Conservation (phyloP, 73 alveolate species). For the Halteria grandinella region DNA sequence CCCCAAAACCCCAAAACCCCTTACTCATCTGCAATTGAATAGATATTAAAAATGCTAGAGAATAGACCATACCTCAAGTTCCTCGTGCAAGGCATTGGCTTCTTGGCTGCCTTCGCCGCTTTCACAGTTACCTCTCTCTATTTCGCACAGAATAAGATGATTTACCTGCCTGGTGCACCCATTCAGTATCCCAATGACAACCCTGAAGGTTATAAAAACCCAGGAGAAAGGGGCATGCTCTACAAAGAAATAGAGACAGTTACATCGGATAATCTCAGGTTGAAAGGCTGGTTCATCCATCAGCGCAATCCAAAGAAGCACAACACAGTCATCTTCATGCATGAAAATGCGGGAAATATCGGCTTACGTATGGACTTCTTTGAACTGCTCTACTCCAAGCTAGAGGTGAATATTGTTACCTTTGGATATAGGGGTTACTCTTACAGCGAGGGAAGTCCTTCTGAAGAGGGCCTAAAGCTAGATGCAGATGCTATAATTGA, state of each 20-base stretch:
- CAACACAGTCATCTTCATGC: conserved; percentile 86
- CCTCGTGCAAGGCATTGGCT: too few species aligned
- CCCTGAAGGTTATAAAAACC: conserved; percentile 70
- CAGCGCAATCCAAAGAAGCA: conserved; percentile 2
- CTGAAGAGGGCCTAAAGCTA: conserved; percentile 74
- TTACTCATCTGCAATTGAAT: too few species aligned
- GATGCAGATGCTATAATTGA: conserved; percentile 70
- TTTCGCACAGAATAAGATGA: neutral
- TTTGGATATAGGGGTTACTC: conserved; percentile 88
- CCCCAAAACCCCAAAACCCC: too few species aligned
- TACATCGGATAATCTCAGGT: conserved; percentile 68
- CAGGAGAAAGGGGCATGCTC: conserved; percentile 69
- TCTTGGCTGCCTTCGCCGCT: too few species aligned
- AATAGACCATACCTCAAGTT: too few species aligned
- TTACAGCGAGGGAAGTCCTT: conserved; percentile 82
- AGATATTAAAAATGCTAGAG: too few species aligned
- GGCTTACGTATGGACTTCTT: conserved; percentile 85
- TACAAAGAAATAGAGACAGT: conserved; percentile 63
- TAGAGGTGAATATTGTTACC: conserved; percentile 72
- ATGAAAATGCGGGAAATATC: conserved; percentile 98
- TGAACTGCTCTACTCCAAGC: conserved; percentile 52
- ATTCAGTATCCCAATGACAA: conserved; percentile 45
- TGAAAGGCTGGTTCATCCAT: conserved; percentile 81
- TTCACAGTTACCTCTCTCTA: too few species aligned
- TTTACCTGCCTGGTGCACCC: neutral